Evolutionary conservation across 2,329 filamentous ascomycete species (phyloP).

Genomic region (Seiridium cupressi): DNA sequence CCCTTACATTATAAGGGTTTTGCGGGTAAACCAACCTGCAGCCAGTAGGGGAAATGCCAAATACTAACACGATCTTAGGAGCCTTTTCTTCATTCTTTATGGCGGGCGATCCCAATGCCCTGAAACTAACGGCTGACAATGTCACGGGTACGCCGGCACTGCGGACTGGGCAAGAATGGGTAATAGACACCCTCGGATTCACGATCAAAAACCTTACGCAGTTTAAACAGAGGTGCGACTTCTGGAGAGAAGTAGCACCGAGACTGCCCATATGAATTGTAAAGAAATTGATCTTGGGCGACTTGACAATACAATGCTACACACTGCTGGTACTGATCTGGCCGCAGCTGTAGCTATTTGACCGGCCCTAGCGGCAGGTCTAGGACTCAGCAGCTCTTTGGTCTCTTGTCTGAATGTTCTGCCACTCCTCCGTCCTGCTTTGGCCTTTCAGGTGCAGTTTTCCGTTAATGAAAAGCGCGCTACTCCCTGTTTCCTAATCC

Average conservation of each 20-base stretch:
- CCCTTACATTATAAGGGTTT: constrained; percentile 55
- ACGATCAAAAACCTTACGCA: constrained; percentile 31
- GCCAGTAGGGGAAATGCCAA: not conserved
- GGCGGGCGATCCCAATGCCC: constrained; percentile 55
- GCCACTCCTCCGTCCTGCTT: no score
- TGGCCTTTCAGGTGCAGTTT: no score
- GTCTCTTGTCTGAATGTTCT: no score
- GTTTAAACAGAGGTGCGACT: constrained; percentile 47
- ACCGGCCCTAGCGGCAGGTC: no score
- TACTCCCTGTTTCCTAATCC: no score
- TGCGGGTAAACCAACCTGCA: constrained; percentile 15
- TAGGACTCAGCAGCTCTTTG: no score
- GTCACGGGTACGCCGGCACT: constrained; percentile 44
- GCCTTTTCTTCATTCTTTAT: constrained; percentile 61
- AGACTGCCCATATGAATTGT: constrained; percentile 38
- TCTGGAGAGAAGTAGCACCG: constrained; percentile 48
- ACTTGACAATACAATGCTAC: no score
- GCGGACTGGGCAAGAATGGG: constrained; percentile 43
- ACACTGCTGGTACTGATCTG: no score
- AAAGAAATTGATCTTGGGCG: no score
- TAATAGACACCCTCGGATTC: constrained; percentile 46
- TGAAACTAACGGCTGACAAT: constrained; percentile 48
- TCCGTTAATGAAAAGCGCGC: no score
- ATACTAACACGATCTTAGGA: constrained; percentile 31
- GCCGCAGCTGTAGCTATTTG: no score